phyloP scores from a whole-genome alignment of 805 yeast genomes.

The Blastobotrys chiropterorum region DNA sequence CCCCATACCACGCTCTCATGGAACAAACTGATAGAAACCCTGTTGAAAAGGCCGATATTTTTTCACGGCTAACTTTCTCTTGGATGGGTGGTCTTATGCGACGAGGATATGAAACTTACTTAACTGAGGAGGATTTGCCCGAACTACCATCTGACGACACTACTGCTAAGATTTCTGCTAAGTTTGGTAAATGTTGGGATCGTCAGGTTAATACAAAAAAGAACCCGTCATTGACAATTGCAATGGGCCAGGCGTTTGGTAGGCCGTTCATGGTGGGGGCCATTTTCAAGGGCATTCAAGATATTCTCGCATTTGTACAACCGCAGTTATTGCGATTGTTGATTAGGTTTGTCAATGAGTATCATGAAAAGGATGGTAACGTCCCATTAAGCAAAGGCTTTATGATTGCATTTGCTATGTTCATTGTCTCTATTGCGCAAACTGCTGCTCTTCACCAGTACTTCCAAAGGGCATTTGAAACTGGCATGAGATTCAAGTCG shows the following conservation, averaged over 20 bases:
- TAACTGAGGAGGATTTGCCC: constrained; percentile 60
- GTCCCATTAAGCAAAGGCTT: constrained; percentile 50
- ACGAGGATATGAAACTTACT: constrained; percentile 60
- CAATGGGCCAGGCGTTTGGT: constrained; percentile 71
- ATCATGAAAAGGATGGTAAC: constrained; percentile 25
- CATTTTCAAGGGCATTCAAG: constrained; percentile 64
- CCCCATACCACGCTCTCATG: constrained; percentile 29
- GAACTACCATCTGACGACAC: constrained; percentile 63
- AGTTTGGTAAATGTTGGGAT: constrained; percentile 57
- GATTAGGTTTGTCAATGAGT: constrained; percentile 55
- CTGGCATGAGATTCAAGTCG: constrained; percentile 61
- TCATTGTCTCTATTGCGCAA: constrained; percentile 51
- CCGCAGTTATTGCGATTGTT: constrained; percentile 73
- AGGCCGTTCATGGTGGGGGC: constrained; percentile 64
- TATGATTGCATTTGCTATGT: constrained; percentile 57
- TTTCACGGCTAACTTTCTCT: constrained; percentile 70
- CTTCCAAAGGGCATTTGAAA: constrained; percentile 42
- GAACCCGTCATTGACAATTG: constrained; percentile 47
- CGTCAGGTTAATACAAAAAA: constrained; percentile 36
- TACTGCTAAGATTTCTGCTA: constrained; percentile 46
- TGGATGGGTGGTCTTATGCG: constrained; percentile 90
- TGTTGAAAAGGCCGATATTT: constrained; percentile 56
- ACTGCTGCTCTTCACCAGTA: constrained; percentile 66
- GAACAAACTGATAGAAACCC: constrained; percentile 36
- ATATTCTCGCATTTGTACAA: constrained; percentile 74